phyloP scores from a whole-genome alignment of 352 stramenopile species.

The Phytopythium cucurbitacearum region DNA sequence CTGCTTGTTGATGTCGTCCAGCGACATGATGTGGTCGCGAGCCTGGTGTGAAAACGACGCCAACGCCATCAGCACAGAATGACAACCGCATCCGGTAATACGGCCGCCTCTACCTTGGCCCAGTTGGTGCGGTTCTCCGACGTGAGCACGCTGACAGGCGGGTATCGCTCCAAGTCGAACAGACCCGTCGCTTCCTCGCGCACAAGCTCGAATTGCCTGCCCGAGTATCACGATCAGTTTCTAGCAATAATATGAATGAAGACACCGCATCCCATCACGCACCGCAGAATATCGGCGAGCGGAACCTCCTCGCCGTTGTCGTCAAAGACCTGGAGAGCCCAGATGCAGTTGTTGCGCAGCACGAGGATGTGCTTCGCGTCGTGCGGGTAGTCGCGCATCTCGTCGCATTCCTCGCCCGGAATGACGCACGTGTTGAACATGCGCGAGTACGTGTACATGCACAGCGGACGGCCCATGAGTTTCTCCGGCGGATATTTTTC shows the following conservation, averaged over 20 bases:
- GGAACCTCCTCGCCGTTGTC: constrained; percentile 66
- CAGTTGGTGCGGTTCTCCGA: constrained; percentile 94
- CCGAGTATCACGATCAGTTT: constrained; percentile 1
- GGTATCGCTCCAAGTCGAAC: constrained; percentile 83
- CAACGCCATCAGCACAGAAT: not conserved
- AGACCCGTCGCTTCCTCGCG: constrained; percentile 80
- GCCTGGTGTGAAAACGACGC: constrained; percentile 19
- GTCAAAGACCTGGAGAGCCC: constrained; percentile 74
- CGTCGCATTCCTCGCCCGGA: constrained; percentile 85
- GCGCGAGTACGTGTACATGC: constrained; percentile 92
- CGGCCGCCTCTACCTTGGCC: constrained; percentile 71
- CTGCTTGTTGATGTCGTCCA: constrained; percentile 86
- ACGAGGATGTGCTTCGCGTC: constrained; percentile 93
- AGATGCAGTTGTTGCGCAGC: constrained; percentile 89
- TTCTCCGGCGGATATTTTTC: constrained; percentile 91
- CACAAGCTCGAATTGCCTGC: constrained; percentile 80
- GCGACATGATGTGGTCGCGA: constrained; percentile 73
- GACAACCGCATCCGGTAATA: not conserved
- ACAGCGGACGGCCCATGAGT: constrained; percentile 92
- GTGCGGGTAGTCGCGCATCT: constrained; percentile 86
- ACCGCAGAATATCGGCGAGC: constrained; percentile 75
- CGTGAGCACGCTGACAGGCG: constrained; percentile 92
- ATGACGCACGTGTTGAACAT: constrained; percentile 98
- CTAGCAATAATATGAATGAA: not conserved
- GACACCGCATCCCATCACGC: not conserved